A percentile compares a stretch with the other conserved stretches of the same genome.
Conservation (phyloP, 2,329 filamentous ascomycete species). For the Verticillium alfalfae region DNA sequence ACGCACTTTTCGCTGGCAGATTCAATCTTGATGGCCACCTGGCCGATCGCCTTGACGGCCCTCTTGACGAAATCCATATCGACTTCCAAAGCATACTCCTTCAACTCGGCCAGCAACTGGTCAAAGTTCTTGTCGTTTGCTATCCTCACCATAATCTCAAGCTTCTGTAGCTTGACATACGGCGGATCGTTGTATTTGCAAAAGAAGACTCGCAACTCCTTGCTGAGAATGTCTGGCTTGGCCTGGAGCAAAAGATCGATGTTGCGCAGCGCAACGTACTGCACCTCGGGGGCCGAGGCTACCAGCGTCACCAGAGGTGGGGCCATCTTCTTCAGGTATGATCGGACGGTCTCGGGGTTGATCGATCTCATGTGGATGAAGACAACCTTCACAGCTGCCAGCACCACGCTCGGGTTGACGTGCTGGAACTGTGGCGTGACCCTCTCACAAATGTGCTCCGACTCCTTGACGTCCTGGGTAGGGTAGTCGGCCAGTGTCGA, state of each 20-base stretch:
- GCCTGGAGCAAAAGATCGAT: constrained; percentile 95
- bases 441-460: constrained; percentile 95
- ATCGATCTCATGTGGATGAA: constrained; percentile 93
- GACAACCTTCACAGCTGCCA: constrained; percentile 96
- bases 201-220: constrained; percentile 97
- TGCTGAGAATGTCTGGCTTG: constrained; percentile 92
- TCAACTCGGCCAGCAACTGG: constrained; percentile 86
- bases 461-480: constrained; percentile 84
- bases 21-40: constrained; percentile 98
- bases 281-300: constrained; percentile 91
- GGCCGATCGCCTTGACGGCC: constrained; percentile 92
- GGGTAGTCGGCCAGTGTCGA: constrained; percentile 85
- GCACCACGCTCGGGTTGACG: constrained; percentile 92
- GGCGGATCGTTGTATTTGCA: constrained; percentile 99
- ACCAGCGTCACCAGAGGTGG: constrained; percentile 91
- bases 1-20: constrained; percentile 92
- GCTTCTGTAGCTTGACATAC: constrained; percentile 94
- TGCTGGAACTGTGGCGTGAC: constrained; percentile 97
- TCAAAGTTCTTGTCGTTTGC: constrained; percentile 96
- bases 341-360: constrained; percentile 69
- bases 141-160: constrained; percentile 99
- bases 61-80: constrained; percentile 98
- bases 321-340: constrained; percentile 98
- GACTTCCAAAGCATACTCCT: constrained; percentile 95
- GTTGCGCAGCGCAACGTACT: constrained; percentile 93